Evolutionary conservation across 257 asterid genomes (phyloP), one percentile per base, ranked within the genome.

Genomic region (Penstemon davidsonii): DNA sequence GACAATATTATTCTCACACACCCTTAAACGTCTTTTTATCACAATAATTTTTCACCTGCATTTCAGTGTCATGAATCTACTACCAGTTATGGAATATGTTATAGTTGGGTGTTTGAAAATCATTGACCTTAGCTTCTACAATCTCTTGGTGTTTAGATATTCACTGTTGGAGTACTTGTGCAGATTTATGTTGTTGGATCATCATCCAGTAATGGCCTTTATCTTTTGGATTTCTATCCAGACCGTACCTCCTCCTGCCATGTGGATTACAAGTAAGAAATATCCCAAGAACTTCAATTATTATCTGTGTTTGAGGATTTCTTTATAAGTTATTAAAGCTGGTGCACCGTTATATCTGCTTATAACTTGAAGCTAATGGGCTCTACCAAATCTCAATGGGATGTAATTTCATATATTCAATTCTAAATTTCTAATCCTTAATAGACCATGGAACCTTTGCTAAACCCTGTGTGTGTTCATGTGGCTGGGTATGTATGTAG

Each of bases 221-320:
- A 87, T 82, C 89, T 93, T 72, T 79, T 93, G 84, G 97, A 93
- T 81, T 93, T 93, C 84, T 88, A 86, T 79, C 96, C 89, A 64
- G 90, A 83, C 79, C 55, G 55, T 43, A 84, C 76, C 72, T 87
- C 99, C 68, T 87, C 95, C 36, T 90, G 95, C 70, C 92, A 88
- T 49, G 95, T 90, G 63, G 91, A 88, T 56, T 81, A 76, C 86
- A 80, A 66, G 96, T 90, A 88, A 77, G 82, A 67, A 71, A 41
- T 72, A 68, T 51, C 47, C 41, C 12, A 45, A 70, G 45, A 8
- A 9, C 41, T 66, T 37, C 12, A 3, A 37, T 62, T 44, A 1
- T 43, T 66, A 44, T 66, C 51, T 58, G n/a, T 60, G 62, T 66
- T 36, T 46, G 43, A 49, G 41, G 39, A 4, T 53, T 12, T 36